phyloP scores from a whole-genome alignment of 225 moss, liverwort and hornwort species.

The Bryum argenteum region DNA sequence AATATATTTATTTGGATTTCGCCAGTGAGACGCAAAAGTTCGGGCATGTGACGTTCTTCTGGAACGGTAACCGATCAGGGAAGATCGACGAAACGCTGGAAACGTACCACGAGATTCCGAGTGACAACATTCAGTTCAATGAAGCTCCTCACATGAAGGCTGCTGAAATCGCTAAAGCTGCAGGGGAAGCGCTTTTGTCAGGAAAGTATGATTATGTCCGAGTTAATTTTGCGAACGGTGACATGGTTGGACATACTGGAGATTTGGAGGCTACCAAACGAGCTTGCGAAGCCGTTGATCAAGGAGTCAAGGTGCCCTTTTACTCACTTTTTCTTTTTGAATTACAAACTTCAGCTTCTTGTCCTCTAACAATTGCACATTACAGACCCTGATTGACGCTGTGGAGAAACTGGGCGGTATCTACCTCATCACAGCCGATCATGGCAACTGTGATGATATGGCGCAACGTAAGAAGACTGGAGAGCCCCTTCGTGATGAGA shows the following conservation, averaged over 20 bases:
- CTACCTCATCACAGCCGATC: conserved; percentile 82
- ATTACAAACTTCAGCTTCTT: background rate
- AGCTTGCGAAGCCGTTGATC: conserved; percentile 87
- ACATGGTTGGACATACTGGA: conserved; percentile 91
- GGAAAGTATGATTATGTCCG: conserved; percentile 77
- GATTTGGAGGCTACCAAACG: conserved; percentile 73
- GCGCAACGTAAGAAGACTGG: conserved; percentile 87
- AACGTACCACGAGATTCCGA: conserved; percentile 73
- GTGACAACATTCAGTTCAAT: conserved; percentile 80
- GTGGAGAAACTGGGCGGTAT: conserved; percentile 69
- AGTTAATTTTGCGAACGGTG: conserved; percentile 84
- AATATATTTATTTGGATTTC: conserved; percentile 11
- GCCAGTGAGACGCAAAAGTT: conserved; percentile 90
- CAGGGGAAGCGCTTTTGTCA: conserved; percentile 68
- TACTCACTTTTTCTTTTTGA: background rate
- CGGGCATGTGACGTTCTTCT: conserved; percentile 88
- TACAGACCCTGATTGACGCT: conserved; percentile 70
- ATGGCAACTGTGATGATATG: conserved; percentile 91
- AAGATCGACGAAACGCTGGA: conserved; percentile 65
- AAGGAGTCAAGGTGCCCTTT: conserved; percentile 70
- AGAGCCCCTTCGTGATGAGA: conserved; percentile 56
- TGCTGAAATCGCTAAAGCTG: conserved; percentile 70
- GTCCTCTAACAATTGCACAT: conserved; percentile 6
- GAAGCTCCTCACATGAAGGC: conserved; percentile 91
- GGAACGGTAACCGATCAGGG: conserved; percentile 87